A percentile compares a stretch with the other conserved stretches of the same genome.
phyloP scores from a whole-genome alignment of 345 rosid genomes.

The Zanthoxylum bungeanum region DNA sequence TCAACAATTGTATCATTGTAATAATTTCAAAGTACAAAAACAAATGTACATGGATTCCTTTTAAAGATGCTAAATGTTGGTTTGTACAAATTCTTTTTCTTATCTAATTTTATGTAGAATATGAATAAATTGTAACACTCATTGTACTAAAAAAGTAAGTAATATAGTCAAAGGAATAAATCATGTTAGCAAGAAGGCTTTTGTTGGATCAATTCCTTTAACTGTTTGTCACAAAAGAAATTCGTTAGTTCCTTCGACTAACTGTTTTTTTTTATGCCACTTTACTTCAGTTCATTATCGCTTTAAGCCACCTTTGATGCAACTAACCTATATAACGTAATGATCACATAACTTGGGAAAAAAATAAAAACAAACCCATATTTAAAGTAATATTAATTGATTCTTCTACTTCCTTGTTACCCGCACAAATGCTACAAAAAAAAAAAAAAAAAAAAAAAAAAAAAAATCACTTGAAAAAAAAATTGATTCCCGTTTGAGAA shows the following conservation, averaged over 20 bases:
- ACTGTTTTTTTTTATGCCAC: constrained; percentile 1
- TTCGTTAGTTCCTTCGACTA: constrained; percentile 25
- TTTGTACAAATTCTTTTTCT: neutral
- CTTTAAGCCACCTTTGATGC: constrained; percentile 19
- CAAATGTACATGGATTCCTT: neutral
- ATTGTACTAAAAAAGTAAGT: neutral
- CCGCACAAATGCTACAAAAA: too few relatives aligned
- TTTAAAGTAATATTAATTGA: neutral
- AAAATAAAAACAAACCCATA: too few relatives aligned
- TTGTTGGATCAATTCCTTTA: constrained; percentile 17
- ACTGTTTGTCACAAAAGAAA: constrained; percentile 34
- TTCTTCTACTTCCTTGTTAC: neutral
- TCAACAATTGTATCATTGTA: neutral
- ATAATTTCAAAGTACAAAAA: neutral
- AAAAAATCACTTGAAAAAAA: too few relatives aligned
- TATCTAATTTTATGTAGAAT: neutral
- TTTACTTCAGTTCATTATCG: constrained; percentile 19
- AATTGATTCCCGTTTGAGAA: too few relatives aligned
- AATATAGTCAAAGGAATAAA: neutral
- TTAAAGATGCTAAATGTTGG: neutral
- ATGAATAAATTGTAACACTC: neutral
- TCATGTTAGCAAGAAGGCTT: neutral
- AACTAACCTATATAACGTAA: neutral
- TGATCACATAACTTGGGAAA: neutral
- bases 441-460: too few relatives aligned